Evolutionary conservation across 2,329 filamentous ascomycete genomes (phyloP), one percentile per base, ranked within the genome.

Genomic region (Cladophialophora immunda): DNA sequence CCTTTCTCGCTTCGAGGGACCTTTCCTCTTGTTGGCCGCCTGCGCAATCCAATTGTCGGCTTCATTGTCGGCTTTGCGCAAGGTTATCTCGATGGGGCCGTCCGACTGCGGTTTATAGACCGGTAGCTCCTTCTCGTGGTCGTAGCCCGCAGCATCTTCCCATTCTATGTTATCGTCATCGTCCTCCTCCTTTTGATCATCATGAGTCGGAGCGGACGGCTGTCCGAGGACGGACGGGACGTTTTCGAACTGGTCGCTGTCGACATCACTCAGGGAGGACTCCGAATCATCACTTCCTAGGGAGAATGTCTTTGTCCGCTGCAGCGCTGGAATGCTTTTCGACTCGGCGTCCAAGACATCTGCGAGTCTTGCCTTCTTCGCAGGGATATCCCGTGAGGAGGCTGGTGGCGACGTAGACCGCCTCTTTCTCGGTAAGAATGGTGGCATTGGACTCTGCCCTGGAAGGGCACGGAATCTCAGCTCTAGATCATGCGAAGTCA

Each of bases 1-100:
- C 59, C 92, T 88, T 75, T 97, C 93, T 30, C 91, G 87, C 79
- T 97, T 97, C 2, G 92, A 91, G 0, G 92, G 91, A 0, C 93
- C 94, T 76, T 94, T 97, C 78, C 92, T 82, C 25, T 87, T 87
- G 53, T 87, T 82, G 0, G 86, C 81, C 70, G 89, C 89, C 9
- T 84, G 84, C 30, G 90, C 77, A 0, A 87, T 86, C 4, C 81
- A 78, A n/a, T 90, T 84, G 25, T 85, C 80, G 8, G 78, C 76
- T 66, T 77, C 77, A 59, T 81, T 76, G 50, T 84, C 82, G 65
- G 87, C 86, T 71, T 83, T 84, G 38, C 82, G 83, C 32, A 96
- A 80, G 0, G 90, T 94, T 73, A 96, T 81, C 71, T 94, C 90
- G 36, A 96, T 81, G 74, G 93, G 90, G 11, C 89, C 89, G 0